Percentiles rank a stretch among this genome's conserved stretches.
Conservation (phyloP, 2,329 filamentous ascomycete genomes). For the Ophiostoma populinum region DNA sequence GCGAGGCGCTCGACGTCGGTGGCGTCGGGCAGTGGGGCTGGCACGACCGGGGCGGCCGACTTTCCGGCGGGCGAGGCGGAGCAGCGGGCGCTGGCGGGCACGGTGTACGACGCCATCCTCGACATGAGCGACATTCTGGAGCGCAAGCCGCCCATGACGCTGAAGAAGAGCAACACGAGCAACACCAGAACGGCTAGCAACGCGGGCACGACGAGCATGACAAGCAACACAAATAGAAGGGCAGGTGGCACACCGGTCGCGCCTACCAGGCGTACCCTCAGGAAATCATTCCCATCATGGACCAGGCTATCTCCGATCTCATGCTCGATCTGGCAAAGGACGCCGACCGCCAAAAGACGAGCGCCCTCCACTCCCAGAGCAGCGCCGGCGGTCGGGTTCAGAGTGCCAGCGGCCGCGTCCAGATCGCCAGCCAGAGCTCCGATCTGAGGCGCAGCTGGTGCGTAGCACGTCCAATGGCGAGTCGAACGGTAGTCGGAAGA, state of each 20-base stretch:
- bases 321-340: slow-evolving; percentile 83
- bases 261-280: slow-evolving; percentile 85
- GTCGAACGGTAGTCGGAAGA: no score
- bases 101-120: slow-evolving; percentile 65
- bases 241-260: no score
- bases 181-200: background rate
- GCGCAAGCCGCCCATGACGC: background rate
- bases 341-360: slow-evolving; percentile 51
- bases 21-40: slow-evolving; percentile 52
- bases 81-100: slow-evolving; percentile 75
- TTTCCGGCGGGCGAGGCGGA: slow-evolving; percentile 73
- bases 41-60: slow-evolving; percentile 36
- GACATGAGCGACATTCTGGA: slow-evolving; percentile 47
- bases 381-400: slow-evolving; percentile 10
- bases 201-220: background rate
- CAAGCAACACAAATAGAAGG: background rate
- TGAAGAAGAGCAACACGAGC: background rate
- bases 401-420: slow-evolving; percentile 12
- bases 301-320: slow-evolving; percentile 80
- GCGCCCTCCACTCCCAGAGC: no score
- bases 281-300: slow-evolving; percentile 93
- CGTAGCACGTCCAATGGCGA: no score
- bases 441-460: no score
- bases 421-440: slow-evolving; percentile 37
- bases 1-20: slow-evolving; percentile 67